Evolutionary conservation across 192 early-diverging fungal genomes (phyloP).

Genomic region (Chytriomyces sp.): DNA sequence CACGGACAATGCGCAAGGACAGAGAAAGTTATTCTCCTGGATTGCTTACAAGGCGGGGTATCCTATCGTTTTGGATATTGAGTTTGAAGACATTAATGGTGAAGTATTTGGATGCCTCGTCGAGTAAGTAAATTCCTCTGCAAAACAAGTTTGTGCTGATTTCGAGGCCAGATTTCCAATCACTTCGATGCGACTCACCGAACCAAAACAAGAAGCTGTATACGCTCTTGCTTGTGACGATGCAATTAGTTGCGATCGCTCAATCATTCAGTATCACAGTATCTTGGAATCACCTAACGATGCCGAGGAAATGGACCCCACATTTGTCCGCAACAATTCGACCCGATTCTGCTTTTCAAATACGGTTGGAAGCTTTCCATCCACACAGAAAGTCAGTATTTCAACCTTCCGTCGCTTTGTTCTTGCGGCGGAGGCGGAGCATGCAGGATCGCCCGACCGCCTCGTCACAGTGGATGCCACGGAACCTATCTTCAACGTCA

Average conservation of each 20-base stretch:
- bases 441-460: neutral
- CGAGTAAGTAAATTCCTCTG: conserved; percentile 5
- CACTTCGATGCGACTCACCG: neutral
- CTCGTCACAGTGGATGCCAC: neutral
- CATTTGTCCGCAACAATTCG: neutral
- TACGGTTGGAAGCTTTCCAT: neutral
- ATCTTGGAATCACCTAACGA: neutral
- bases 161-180: too few species aligned
- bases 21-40: conserved; percentile 8
- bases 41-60: neutral
- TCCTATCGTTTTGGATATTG: conserved; percentile 23
- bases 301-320: neutral
- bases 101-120: conserved; percentile 15
- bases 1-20: neutral
- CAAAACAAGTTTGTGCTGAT: too few species aligned
- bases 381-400: neutral
- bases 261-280: neutral
- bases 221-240: neutral
- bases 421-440: neutral
- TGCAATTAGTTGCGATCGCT: neutral
- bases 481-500: neutral
- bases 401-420: conserved; percentile 1
- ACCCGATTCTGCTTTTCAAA: neutral
- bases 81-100: conserved; percentile 21
- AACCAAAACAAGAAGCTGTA: neutral